Conservation (phyloP, 2,329 filamentous ascomycete genomes). For the Lojkania enalia region DNA sequence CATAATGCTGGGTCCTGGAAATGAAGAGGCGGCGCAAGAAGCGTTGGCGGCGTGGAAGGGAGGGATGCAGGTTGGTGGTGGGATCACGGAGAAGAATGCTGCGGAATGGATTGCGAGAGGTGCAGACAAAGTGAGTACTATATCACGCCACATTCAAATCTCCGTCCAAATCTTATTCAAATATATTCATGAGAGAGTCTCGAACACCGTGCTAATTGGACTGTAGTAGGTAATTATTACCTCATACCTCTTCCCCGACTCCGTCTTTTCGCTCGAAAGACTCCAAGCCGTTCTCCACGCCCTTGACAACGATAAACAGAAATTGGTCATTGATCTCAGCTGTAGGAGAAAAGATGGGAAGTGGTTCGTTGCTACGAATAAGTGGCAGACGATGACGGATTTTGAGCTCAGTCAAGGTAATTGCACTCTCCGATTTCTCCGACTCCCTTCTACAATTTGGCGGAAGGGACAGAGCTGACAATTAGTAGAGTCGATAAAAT, state of each 20-base stretch:
- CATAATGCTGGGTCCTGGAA: constrained; percentile 92
- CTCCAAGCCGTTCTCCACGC: constrained; percentile 73
- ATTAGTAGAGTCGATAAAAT: constrained; percentile 70
- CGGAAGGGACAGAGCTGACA: neutral
- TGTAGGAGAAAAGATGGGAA: constrained; percentile 75
- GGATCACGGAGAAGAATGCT: constrained; percentile 85
- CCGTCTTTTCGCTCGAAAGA: constrained; percentile 75
- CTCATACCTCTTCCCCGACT: constrained; percentile 87
- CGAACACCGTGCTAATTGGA: constrained; percentile 15
- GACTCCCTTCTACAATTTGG: neutral
- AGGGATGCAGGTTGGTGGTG: constrained; percentile 88
- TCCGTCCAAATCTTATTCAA: too few relatives aligned
- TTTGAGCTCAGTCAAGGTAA: constrained; percentile 88
- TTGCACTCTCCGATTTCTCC: constrained; percentile 12
- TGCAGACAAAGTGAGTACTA: constrained; percentile 75
- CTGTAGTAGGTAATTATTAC: constrained; percentile 87
- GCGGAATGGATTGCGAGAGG: constrained; percentile 82
- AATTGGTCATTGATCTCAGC: constrained; percentile 92
- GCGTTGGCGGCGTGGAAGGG: constrained; percentile 78
- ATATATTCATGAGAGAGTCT: neutral
- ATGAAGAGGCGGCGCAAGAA: constrained; percentile 76
- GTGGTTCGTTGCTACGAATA: constrained; percentile 99
- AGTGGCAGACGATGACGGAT: constrained; percentile 97
- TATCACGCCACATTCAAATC: neutral
- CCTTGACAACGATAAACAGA: constrained; percentile 73